Base-by-base conservation (phyloP, 1,284 basidiomycete species). In the Ganoderma lingzhi region DNA sequence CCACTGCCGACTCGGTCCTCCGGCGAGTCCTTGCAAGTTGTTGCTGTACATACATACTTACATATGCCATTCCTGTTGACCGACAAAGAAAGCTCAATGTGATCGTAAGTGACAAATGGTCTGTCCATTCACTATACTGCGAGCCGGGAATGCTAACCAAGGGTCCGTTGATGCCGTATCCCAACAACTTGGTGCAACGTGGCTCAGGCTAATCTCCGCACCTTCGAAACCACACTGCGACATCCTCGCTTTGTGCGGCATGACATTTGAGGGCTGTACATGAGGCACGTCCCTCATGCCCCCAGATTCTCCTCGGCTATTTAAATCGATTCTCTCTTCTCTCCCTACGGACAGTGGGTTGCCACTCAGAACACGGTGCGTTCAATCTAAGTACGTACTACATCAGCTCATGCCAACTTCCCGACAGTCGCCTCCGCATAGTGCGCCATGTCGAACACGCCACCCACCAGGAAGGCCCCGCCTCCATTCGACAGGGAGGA, bases 401-500 rank as follows among this genome's bases (percentile, higher is more conserved):
- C n/a, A n/a, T n/a, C n/a, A n/a, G n/a, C n/a, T n/a, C n/a, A 32
- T 23, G 42, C n/a, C 23, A 51, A 51, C n/a, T 51, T 30, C 53
- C 3, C 14, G 5, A n/a, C n/a, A n/a, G n/a, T n/a, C n/a, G n/a
- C n/a, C 28, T 32, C 32, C 10, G 30, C 14, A 32, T 55, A 23
- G n/a, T 23, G 6, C n/a, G 28, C 4, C 9, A 55, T 55, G 53
- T 30, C 53, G 10, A 12, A 63, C 3, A 51, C 15, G 6, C 44
- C 30, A 51, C 30, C 5, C 17, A n/a, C 58, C 14, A 44, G 44
- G n/a, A 63, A 48, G 30, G 62, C 62, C 2, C 19, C 15, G 30
- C 6, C 62, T 15, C 69, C 69, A 3, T 70, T 70, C 60, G 64
- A 70, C 19, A 15, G 60, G 12, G 42, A 64, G 3, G 65, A 71